Percentiles rank a stretch among this genome's conserved stretches.
Evolutionary conservation across 2,329 filamentous ascomycete genomes (phyloP).

Genomic region (Penicillium sp.): DNA sequence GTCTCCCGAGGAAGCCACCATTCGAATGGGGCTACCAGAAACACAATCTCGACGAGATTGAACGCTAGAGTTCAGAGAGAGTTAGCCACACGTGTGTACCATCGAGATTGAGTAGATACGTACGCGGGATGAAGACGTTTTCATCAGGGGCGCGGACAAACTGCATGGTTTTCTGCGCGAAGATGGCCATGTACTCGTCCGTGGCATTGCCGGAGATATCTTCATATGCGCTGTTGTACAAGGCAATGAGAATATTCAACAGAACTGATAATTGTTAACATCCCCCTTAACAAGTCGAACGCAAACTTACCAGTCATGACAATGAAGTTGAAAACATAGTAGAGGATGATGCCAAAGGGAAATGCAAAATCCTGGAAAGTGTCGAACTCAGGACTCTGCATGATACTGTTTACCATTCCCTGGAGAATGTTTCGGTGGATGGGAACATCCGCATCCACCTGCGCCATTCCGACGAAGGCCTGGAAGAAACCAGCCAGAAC

Average conservation of each 20-base stretch:
- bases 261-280: constrained; percentile 52
- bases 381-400: constrained; percentile 86
- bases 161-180: constrained; percentile 91
- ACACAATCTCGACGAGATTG: constrained; percentile 85
- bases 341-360: constrained; percentile 90
- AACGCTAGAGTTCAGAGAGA: constrained; percentile 52
- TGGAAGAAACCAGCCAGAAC: constrained; percentile 80
- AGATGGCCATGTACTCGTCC: constrained; percentile 92
- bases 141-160: constrained; percentile 96
- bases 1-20: constrained; percentile 81
- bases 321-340: constrained; percentile 97
- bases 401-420: constrained; percentile 77
- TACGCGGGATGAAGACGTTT: constrained; percentile 90
- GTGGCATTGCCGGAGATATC: constrained; percentile 90
- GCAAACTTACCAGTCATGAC: constrained; percentile 68
- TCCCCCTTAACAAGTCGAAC: constrained; percentile 7
- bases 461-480: constrained; percentile 87
- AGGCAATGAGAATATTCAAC: constrained; percentile 91
- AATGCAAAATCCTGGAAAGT: constrained; percentile 88
- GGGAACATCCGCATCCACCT: constrained; percentile 67
- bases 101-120: constrained; percentile 13
- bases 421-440: constrained; percentile 45
- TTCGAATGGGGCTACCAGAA: constrained; percentile 76
- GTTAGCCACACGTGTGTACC: not conserved
- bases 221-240: constrained; percentile 95